Evolutionary conservation across 495 filamentous ascomycete genomes (phyloP).

Genomic region (Penicillium cosmopolitanum): DNA sequence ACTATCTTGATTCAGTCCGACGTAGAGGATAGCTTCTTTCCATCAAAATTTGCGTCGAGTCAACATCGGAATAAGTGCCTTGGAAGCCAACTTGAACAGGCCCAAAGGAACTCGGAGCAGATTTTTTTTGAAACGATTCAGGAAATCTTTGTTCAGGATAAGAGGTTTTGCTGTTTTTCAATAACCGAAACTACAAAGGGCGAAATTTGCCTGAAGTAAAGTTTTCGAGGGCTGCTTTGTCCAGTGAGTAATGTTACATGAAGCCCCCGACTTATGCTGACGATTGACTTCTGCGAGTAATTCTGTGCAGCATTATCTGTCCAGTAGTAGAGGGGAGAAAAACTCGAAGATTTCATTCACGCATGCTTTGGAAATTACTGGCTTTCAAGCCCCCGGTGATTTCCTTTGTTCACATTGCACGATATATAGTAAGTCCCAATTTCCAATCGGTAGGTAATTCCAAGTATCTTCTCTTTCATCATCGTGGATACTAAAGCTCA

Average conservation of each 20-base stretch:
- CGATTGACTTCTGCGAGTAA: no score
- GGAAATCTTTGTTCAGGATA: background rate
- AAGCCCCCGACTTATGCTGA: no score
- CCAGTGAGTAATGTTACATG: background rate
- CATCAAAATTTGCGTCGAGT: background rate
- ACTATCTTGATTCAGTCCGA: no score
- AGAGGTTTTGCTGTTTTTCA: background rate
- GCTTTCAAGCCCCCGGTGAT: background rate
- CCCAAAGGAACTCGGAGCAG: background rate
- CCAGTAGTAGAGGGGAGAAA: no score
- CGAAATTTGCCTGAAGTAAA: background rate
- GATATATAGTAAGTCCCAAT: background rate
- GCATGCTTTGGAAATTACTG: background rate
- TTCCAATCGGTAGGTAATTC: background rate
- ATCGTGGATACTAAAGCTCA: no score
- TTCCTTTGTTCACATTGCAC: background rate
- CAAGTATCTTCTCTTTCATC: no score
- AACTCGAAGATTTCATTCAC: background rate
- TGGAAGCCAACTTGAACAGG: background rate
- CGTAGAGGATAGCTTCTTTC: background rate
- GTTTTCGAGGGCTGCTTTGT: background rate
- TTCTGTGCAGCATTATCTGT: no score
- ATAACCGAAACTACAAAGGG: background rate
- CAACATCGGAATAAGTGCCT: background rate
- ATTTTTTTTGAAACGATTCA: background rate